Evolutionary conservation across 108 stramenopile genomes (phyloP).

Genomic region (Nannochloropsis gaditana): DNA sequence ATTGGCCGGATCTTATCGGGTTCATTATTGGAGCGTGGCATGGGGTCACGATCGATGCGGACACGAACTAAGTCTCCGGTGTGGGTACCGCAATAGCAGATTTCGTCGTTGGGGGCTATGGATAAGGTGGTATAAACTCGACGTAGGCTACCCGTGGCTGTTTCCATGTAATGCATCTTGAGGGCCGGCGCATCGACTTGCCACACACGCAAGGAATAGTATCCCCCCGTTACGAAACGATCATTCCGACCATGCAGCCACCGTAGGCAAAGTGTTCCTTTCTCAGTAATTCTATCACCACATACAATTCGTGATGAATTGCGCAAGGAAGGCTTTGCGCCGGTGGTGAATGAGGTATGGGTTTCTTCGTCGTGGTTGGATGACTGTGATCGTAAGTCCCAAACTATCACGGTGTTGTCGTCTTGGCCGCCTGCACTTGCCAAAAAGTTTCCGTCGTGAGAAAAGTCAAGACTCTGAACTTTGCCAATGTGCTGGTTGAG

Average conservation of each 20-base stretch:
- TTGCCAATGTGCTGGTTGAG: conserved; percentile 65
- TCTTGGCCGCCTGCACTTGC: conserved; percentile 71
- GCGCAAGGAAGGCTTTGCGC: neutral
- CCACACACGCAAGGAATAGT: conserved; percentile 68
- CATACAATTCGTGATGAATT: conserved; percentile 63
- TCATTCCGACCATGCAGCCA: conserved; percentile 72
- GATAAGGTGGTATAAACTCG: conserved; percentile 65
- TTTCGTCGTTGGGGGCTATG: conserved; percentile 66
- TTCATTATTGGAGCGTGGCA: conserved; percentile 62
- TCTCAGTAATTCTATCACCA: conserved; percentile 65
- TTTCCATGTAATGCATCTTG: conserved; percentile 70
- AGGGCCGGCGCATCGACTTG: conserved; percentile 65
- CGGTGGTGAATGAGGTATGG: neutral
- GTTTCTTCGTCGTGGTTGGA: neutral
- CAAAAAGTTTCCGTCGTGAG: conserved; percentile 60
- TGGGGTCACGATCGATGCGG: conserved; percentile 67
- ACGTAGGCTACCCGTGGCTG: conserved; percentile 65
- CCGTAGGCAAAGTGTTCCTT: conserved; percentile 60
- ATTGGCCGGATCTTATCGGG: conserved; percentile 61
- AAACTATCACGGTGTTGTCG: conserved; percentile 80
- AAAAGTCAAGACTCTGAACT: conserved; percentile 64
- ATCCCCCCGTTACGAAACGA: conserved; percentile 71
- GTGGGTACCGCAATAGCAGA: conserved; percentile 68
- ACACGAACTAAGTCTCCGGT: conserved; percentile 77
- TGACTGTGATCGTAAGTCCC: conserved; percentile 56